A percentile compares a stretch with the other conserved stretches of the same genome.
These are phyloP conservation scores for Boletus rubropictus DNA, from an alignment of 768 basidiomycete genomes.

Conservation along the genomic window DNA sequence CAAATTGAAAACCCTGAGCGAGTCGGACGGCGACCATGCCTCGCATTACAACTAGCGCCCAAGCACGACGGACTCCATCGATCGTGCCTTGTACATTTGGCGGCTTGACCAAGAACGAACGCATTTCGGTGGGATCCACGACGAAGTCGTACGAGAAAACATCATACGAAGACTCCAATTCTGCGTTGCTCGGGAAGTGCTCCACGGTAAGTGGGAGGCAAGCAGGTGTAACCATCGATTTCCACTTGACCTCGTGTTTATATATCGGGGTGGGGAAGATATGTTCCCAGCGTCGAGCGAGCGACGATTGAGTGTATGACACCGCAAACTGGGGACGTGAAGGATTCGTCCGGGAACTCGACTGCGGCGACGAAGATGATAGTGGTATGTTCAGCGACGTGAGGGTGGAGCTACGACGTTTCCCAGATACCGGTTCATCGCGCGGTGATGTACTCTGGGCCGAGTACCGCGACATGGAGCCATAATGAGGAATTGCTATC, in stretches of 20 bases:
- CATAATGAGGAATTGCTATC: conserved; percentile 37
- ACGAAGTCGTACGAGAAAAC: conserved; percentile 87
- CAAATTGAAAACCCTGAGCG: conserved; percentile 92
- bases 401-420: conserved; percentile 47
- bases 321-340: conserved; percentile 54
- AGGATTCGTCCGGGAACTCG: conserved; percentile 52
- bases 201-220: conserved; percentile 90
- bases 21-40: conserved; percentile 92
- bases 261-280: conserved; percentile 65
- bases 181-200: conserved; percentile 70
- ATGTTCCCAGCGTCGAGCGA: conserved; percentile 90
- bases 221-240: conserved; percentile 73
- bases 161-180: conserved; percentile 72
- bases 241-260: conserved; percentile 91
- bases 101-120: conserved; percentile 78
- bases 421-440: conserved; percentile 50
- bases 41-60: conserved; percentile 79
- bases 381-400: conserved; percentile 36
- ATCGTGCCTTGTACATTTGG: conserved; percentile 42
- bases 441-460: conserved; percentile 66
- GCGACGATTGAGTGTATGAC: conserved; percentile 58
- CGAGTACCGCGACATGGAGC: conserved; percentile 50
- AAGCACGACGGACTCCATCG: conserved; percentile 59
- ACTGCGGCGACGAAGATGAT: conserved; percentile 42
- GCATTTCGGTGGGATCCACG: conserved; percentile 77